Evolutionary conservation across 192 early-diverging fungal species (phyloP), one percentile per base, ranked within the genome.

Genomic region (Paraglomus brasilianum): DNA sequence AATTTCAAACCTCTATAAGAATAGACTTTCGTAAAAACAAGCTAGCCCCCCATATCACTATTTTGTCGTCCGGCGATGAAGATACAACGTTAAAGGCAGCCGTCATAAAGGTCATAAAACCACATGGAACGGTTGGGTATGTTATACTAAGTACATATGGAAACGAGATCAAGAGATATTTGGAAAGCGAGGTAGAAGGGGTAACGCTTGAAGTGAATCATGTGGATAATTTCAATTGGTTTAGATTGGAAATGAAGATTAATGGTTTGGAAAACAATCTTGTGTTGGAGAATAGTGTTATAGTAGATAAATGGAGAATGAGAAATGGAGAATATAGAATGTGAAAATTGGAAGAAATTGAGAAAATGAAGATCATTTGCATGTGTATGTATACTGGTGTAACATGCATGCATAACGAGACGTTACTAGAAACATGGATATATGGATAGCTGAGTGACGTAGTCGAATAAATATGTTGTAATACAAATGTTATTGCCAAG

Each of bases 191-290:
- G 8, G 21, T 62, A 17, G 42, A 41, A 17, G 60, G 46, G 22
- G 11, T 62, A 21, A 8, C 43, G 11, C 46, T 41, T 41, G 44
- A 62, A 62, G 17, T 62, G 13, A 43, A 5, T 10, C 60, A 62
- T 62, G 42, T 62, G 14, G 60, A 62, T 22, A 62, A 62, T 44
- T 62, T 22, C 43, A 62, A 62, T 62, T 62, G 60, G 60, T 62
- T 46, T 62, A 46, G 56, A 40, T 13, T 58, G 13, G 41, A 58
- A 38, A 58, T 58, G 56, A 8, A 30, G 1, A 58, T 40, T 38
- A 30, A 58, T 40, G 36, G 22, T 21, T 38, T 58, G 14, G 36
- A 58, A n/a, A 15, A 58, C n/a, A 17, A 58, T 5, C 2, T 14
- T 0, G 17, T 58, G 10, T 10, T 58, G 15, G 9, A 58, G 41